Base-by-base conservation (phyloP, 176 grass and related monocot genomes). In the Oropetium thomaeum region DNA sequence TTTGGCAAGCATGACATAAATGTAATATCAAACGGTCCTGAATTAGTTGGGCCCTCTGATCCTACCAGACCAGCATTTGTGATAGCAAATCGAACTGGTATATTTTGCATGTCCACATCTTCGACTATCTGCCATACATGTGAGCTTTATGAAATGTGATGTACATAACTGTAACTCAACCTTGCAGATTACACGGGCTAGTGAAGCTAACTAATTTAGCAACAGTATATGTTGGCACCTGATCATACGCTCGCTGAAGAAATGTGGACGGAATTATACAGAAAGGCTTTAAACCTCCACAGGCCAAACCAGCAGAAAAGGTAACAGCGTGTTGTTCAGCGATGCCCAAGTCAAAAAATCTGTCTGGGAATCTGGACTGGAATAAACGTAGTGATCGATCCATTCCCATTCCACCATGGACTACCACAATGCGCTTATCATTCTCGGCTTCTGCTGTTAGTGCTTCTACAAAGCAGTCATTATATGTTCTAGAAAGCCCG, bases 1-100 rank as follows among this genome's bases (percentile, higher is more conserved):
- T 93, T 93, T 70, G 90, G 90, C 49, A 93, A 79, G 57, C 87
- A 93, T 69, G 87, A 86, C 90, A 87, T 87, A 69, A 89, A 93
- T 42, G 90, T 84, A 45, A 93, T 79, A 73, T 93, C 87, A 84
- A 87, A 93, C 41, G 87, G 51, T 61, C 90, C 90, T 53, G 75
- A 85, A 33, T 78, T 88, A 74, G 55, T 84, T 58, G 90, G 87
- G 10, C 87, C 87, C 30, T 90, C 81, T 53, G 84, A 84, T 48
- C 90, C 87, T 29, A 84, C 87, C 42, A 93, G 77, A 59, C 90
- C 90, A 70, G 90, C 90, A 71, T 45, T 81, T 74, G 87, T 76
- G 42, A 93, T 90, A 34, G 80, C 90, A 84, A 87, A 93, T 55
- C 83, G 67, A 65, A 90, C 90, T 45, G 90, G 90, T 37, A 93